Evolutionary conservation across 2,329 filamentous ascomycete genomes (phyloP), one percentile per base, ranked within the genome.

Genomic region (Cladosporium sp.): DNA sequence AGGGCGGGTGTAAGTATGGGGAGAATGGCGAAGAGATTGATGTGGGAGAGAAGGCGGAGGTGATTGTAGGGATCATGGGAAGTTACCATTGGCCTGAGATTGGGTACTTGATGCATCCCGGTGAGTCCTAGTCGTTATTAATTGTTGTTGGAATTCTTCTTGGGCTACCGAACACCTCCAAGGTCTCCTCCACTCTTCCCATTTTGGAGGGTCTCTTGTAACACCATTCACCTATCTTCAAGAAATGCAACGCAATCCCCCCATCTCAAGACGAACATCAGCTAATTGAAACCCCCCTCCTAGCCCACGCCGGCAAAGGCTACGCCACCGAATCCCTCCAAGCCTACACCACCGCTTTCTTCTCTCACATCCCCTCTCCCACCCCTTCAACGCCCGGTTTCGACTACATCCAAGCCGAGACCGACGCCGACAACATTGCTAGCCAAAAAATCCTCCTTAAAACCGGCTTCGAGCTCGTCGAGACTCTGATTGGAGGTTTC

Each of bases 381-480:
- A 63, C 53, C n/a, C 13, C 19, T 1, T 37, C 48, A 36, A 4
- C 20, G 12, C n/a, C 20, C 3, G 69, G 69, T 12, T 72, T 66
- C 55, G 73, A 74, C 58, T 70, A 72, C 55, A 64, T 76, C 19
- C 73, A 75, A 60, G 75, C 80, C 1, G 68, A 81, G 6, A 80
- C 81, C 9, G 75, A 80, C 36, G 68, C 68, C 0, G 66, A 68
- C 12, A 86, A 89, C 63, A 56, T 59, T 7, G 74, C 73, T 3
- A 88, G 85, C 62, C 78, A 79, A 58, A 75, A 75, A 3, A 80
- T 89, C 7, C 62, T 89, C 56, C 64, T 68, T 48, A 87, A 86
- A 66, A 70, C 66, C 13, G 84, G 84, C 1, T 84, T 87, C 61
- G 71, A 72, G 62, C 64, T 76, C 36, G 75, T 76, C 42, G 76